These are phyloP conservation scores for Epichloe gansuensis DNA, from an alignment of 2,329 filamentous ascomycete species.

Conservation along the genomic window DNA sequence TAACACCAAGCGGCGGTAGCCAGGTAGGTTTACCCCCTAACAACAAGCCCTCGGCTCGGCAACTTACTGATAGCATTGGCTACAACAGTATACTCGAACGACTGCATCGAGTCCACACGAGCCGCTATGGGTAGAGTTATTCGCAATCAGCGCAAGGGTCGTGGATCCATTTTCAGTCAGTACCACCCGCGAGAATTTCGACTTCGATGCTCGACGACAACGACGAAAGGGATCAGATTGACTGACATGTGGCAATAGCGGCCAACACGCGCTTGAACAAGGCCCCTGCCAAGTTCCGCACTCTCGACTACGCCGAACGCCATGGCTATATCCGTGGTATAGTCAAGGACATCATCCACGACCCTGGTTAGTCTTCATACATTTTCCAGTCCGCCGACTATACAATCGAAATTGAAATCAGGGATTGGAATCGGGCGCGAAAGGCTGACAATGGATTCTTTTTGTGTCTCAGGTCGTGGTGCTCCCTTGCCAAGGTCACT, in stretches of 20 bases:
- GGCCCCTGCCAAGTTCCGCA: constrained; percentile 74
- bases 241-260: constrained; percentile 35
- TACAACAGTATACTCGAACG: constrained; percentile 19
- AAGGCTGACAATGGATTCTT: constrained; percentile 15
- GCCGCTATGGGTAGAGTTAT: constrained; percentile 46
- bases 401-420: background rate
- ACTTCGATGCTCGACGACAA: constrained; percentile 13
- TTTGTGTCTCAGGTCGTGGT: constrained; percentile 51
- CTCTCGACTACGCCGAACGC: constrained; percentile 89
- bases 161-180: constrained; percentile 47
- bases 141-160: constrained; percentile 54
- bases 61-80: constrained; percentile 6
- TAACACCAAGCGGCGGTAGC: constrained; percentile 29
- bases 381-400: background rate
- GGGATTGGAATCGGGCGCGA: background rate
- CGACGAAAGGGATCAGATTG: constrained; percentile 9
- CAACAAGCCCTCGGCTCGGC: constrained; percentile 10
- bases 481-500: constrained; percentile 87
- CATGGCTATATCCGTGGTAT: constrained; percentile 97
- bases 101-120: constrained; percentile 23
- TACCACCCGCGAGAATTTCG: constrained; percentile 15
- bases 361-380: constrained; percentile 51
- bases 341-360: constrained; percentile 98
- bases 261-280: constrained; percentile 89
- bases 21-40: constrained; percentile 22